A percentile compares a stretch with the other conserved stretches of the same genome.
Conservation (phyloP, 257 asterid genomes). For the Mentha longifolia region DNA sequence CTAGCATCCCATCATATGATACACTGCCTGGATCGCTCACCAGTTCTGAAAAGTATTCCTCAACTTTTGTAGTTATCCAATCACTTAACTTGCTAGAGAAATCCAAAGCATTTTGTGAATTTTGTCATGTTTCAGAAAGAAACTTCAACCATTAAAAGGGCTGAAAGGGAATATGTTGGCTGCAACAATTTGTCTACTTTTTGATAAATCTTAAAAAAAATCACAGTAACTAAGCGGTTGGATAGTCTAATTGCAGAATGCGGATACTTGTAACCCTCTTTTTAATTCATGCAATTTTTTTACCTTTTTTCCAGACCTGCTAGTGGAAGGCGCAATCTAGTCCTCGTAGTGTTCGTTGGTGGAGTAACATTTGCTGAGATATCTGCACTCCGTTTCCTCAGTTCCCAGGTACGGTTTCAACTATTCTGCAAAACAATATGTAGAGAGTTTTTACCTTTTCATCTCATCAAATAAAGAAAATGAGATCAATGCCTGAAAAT, state of each 20-base stretch:
- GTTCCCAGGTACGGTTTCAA: conserved; percentile 90
- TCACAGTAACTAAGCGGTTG: neutral
- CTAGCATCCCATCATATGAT: conserved; percentile 73
- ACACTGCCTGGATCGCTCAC: conserved; percentile 58
- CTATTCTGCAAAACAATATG: too few species aligned
- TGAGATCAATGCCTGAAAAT: too few species aligned
- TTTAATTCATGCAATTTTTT: neutral
- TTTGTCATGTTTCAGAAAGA: neutral
- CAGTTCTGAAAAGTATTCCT: conserved; percentile 67
- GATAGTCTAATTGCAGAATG: conserved; percentile 3
- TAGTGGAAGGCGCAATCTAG: conserved; percentile 87
- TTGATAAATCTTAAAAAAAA: too few species aligned
- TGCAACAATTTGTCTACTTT: neutral
- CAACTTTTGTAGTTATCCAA: neutral
- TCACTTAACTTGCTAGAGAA: neutral
- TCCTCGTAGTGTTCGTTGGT: conserved; percentile 94
- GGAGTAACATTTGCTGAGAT: conserved; percentile 98
- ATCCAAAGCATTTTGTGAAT: neutral
- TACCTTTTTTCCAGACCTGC: conserved; percentile 55
- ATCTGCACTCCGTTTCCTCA: conserved; percentile 94
- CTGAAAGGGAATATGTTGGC: neutral
- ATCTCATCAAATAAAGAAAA: conserved; percentile 1
- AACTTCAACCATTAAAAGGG: neutral
- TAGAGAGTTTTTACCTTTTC: neutral
- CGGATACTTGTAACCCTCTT: neutral